phyloP scores from a whole-genome alignment of 495 filamentous ascomycete genomes.

The Penicillium lagena region DNA sequence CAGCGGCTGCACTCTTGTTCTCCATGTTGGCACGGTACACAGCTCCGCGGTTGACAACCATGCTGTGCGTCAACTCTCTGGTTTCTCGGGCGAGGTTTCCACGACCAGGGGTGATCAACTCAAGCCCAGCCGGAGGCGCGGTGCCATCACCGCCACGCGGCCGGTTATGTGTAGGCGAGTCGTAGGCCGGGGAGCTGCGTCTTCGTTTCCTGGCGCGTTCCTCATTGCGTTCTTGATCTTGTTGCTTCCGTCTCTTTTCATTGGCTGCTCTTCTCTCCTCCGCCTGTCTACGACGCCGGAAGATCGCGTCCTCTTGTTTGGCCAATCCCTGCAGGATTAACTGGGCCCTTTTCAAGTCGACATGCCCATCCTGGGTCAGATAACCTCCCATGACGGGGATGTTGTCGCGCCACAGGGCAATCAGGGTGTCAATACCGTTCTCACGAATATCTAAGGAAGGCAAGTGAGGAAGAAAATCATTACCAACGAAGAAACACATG shows the following conservation, averaged over 20 bases:
- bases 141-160: slow-evolving; percentile 27
- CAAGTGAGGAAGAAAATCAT: slow-evolving; percentile 96
- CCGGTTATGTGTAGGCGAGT: slow-evolving; percentile 18
- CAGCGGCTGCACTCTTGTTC: slow-evolving; percentile 91
- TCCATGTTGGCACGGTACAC: slow-evolving; percentile 72
- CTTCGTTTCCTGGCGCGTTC: slow-evolving; percentile 39
- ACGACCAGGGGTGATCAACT: slow-evolving; percentile 52
- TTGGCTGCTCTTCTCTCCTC: slow-evolving; percentile 77
- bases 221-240: slow-evolving; percentile 48
- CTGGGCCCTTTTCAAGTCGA: slow-evolving; percentile 81
- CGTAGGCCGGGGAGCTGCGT: slow-evolving; percentile 42
- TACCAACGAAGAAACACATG: slow-evolving; percentile 99
- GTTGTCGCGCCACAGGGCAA: slow-evolving; percentile 92
- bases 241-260: slow-evolving; percentile 69
- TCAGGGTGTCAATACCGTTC: slow-evolving; percentile 92
- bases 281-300: slow-evolving; percentile 70
- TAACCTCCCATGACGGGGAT: slow-evolving; percentile 90
- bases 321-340: slow-evolving; percentile 82
- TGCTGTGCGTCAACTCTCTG: slow-evolving; percentile 69
- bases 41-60: slow-evolving; percentile 75
- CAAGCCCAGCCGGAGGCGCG: slow-evolving; percentile 35
- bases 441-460: slow-evolving; percentile 96
- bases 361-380: slow-evolving; percentile 87
- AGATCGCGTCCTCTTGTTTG: slow-evolving; percentile 94
- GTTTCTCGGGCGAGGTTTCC: slow-evolving; percentile 56